These are phyloP conservation scores for Leishmania gerbilli DNA, from an alignment of 208 protist genomes.

Conservation along the genomic window DNA sequence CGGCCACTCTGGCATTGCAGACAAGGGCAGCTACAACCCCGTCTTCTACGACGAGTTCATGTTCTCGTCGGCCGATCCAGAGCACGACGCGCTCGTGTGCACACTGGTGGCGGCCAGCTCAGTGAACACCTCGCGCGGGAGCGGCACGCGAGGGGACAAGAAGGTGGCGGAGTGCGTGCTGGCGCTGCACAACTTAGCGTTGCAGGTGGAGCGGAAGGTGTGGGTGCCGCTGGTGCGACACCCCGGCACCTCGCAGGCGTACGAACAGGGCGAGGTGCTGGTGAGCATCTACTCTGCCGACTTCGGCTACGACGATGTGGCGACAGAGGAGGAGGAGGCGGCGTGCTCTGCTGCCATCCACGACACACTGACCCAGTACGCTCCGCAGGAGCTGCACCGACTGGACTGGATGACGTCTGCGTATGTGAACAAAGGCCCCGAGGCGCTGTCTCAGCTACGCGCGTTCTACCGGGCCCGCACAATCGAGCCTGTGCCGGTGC, in stretches of 20 bases:
- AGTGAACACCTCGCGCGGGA: background rate
- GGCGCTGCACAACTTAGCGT: slow-evolving; percentile 59
- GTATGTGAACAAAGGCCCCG: slow-evolving; percentile 20
- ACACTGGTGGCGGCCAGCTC: slow-evolving; percentile 53
- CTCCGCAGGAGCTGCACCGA: slow-evolving; percentile 74
- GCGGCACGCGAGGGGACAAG: slow-evolving; percentile 23
- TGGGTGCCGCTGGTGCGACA: slow-evolving; percentile 78
- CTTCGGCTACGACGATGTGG: slow-evolving; percentile 53
- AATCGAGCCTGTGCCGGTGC: slow-evolving; percentile 38
- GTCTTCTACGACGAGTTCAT: slow-evolving; percentile 84
- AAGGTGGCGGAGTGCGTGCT: slow-evolving; percentile 76
- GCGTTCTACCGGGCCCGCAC: slow-evolving; percentile 16
- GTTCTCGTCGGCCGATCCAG: slow-evolving; percentile 54
- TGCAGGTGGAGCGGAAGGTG: slow-evolving; percentile 52
- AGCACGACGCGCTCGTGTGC: slow-evolving; percentile 65
- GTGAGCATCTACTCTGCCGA: slow-evolving; percentile 74
- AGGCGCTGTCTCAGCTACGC: slow-evolving; percentile 23
- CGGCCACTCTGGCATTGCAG: slow-evolving; percentile 53
- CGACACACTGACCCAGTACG: slow-evolving; percentile 52
- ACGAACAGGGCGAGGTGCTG: slow-evolving; percentile 69
- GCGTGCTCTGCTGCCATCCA: slow-evolving; percentile 61
- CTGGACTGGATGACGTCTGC: slow-evolving; percentile 66
- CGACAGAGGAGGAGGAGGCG: slow-evolving; percentile 52
- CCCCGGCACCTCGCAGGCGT: slow-evolving; percentile 62
- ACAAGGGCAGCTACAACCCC: slow-evolving; percentile 41